Percentiles rank a stretch among this genome's conserved stretches.
Conservation (phyloP, 345 rosid genomes). For the Alliaria petiolata region DNA sequence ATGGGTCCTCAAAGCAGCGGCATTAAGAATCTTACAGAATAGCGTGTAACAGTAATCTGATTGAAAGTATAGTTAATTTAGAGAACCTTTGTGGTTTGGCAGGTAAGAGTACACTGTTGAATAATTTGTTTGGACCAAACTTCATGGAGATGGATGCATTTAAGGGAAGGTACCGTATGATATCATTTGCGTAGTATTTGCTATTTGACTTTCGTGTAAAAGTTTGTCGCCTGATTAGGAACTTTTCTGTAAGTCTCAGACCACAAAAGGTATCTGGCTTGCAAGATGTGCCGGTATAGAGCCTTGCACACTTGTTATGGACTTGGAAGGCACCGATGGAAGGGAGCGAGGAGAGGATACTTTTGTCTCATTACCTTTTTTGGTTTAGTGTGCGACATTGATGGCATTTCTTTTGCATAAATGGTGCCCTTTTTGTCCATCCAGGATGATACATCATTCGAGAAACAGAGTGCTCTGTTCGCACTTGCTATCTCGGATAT, state of each 20-base stretch:
- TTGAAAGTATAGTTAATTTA: not conserved
- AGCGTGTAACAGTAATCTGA: not conserved
- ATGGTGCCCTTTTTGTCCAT: not conserved
- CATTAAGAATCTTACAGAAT: not conserved
- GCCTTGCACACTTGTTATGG: conserved; percentile 94
- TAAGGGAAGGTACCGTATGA: conserved; percentile 82
- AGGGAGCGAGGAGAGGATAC: conserved; percentile 95
- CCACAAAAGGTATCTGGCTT: conserved; percentile 95
- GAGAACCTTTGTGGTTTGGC: conserved; percentile 32
- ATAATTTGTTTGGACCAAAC: conserved; percentile 77
- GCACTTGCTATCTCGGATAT: conserved; percentile 96
- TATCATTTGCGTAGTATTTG: conserved; percentile 5
- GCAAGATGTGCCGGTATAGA: conserved; percentile 83
- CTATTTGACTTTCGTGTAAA: not conserved
- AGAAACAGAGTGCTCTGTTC: conserved; percentile 97
- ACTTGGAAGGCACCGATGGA: conserved; percentile 97
- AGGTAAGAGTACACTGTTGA: conserved; percentile 94
- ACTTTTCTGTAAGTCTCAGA: conserved; percentile 62
- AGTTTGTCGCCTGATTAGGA: not conserved
- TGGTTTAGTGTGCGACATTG: not conserved
- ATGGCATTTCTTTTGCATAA: not conserved
- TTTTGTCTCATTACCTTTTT: not conserved
- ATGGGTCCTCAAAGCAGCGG: conserved; percentile 99
- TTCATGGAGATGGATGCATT: conserved; percentile 98
- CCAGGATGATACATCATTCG: conserved; percentile 96